Evolutionary conservation across 257 asterid genomes (phyloP), one percentile per base, ranked within the genome.

Genomic region (Solanum medicagineum): DNA sequence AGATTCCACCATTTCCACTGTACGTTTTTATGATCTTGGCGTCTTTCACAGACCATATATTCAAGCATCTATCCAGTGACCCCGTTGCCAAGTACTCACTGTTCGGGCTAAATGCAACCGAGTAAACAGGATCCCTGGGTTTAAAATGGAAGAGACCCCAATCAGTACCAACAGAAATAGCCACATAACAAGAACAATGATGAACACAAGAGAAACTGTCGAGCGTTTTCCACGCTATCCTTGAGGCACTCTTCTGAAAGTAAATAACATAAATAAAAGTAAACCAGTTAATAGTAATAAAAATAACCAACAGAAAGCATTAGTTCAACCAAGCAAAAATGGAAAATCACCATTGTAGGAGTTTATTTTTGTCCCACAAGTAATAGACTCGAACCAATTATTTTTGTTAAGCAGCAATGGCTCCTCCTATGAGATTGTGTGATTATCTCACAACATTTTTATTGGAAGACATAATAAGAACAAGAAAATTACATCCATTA

Each of bases 41-140:
- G 87, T 97, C 99, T 91, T 95, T 95, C 87, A 95, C 97, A 13
- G 99, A 97, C 99, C 99, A 97, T 79, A 97, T 91, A 79, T 93
- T 94, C 92, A 97, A 62, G 89, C 98, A 92, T 90, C 91, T 97
- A 88, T 97, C 99, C 80, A 95, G 90, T 74, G 99, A 95, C 74
- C 99, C 99, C 53, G 98, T 95, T 1, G 99, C 99, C 89, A 95
- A 81, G 88, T 92, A 97, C 94, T 94, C 96, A 0, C 98, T 95
- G 32, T 89, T 89, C 24, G 99, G 99, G 90, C 99, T 97, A 90
- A 97, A 97, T 74, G 99, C 98, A 80, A 97, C 98, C 0, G 98
- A 94, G 80, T 95, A 97, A 20, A 97, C 98, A 5, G 97, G 98
- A 54, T 95, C 99, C 97, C 99, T 95, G 93, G 54, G 86, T 81